Evolutionary conservation across 805 yeast species (phyloP).

Genomic region (Candida ponderosae): DNA sequence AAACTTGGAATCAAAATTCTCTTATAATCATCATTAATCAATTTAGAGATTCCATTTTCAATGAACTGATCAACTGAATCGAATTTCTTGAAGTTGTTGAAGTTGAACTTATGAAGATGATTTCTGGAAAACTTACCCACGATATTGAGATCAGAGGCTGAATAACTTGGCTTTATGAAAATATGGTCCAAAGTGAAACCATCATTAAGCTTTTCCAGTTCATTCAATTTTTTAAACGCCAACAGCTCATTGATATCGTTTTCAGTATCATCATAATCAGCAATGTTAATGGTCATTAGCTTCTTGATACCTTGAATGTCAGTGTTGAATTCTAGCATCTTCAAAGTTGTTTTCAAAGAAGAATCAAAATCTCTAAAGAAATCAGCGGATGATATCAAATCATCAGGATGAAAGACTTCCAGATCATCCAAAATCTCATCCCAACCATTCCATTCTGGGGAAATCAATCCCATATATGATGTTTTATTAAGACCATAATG

Average conservation of each 20-base stretch:
- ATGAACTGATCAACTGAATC: background rate
- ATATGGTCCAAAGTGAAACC: no score
- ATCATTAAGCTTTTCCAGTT: no score
- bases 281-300: background rate
- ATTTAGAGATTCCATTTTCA: background rate
- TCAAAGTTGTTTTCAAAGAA: background rate
- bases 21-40: background rate
- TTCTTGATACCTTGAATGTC: background rate
- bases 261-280: background rate
- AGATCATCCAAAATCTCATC: constrained; percentile 31
- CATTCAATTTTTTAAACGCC: no score
- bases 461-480: constrained; percentile 36
- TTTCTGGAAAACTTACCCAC: no score
- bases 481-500: constrained; percentile 27
- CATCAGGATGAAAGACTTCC: constrained; percentile 15
- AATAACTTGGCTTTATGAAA: no score
- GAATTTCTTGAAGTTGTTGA: background rate
- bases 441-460: constrained; percentile 43
- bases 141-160: no score
- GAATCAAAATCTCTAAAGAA: background rate
- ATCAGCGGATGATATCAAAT: no score
- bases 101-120: background rate
- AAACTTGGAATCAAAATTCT: background rate
- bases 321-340: background rate
- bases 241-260: no score